phyloP scores from a whole-genome alignment of 768 basidiomycete genomes.

The Suillus tomentosus region DNA sequence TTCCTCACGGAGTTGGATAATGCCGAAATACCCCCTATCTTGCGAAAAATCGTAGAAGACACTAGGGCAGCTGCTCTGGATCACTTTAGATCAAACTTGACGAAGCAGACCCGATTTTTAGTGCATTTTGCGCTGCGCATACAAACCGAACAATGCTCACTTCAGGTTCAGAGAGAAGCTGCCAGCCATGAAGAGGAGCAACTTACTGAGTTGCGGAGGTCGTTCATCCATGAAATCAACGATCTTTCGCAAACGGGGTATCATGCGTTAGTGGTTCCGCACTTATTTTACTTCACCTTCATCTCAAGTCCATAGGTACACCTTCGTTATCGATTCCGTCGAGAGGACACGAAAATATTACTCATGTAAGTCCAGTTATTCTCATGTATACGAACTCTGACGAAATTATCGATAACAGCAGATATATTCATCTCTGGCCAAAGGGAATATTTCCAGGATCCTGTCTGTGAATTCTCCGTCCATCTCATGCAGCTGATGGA shows the following conservation, averaged over 20 bases:
- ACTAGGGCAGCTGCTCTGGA: not conserved
- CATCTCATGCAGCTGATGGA: constrained; percentile 30
- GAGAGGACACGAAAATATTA: not conserved
- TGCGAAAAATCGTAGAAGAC: constrained; percentile 3
- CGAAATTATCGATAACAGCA: not conserved
- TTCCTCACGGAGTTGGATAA: constrained; percentile 18
- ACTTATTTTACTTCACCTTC: not conserved
- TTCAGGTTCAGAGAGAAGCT: constrained; percentile 9
- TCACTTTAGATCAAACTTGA: not conserved
- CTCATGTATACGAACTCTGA: not conserved
- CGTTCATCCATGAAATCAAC: constrained; percentile 25
- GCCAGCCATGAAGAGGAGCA: constrained; percentile 15
- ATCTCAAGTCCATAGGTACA: constrained; percentile 12
- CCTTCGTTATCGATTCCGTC: constrained; percentile 10
- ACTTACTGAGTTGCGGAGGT: constrained; percentile 15
- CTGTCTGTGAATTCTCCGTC: constrained; percentile 24
- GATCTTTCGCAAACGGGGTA: constrained; percentile 7
- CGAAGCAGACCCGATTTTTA: not conserved
- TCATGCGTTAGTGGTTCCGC: constrained; percentile 14
- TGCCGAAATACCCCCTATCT: constrained; percentile 8
- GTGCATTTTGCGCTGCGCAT: constrained; percentile 14
- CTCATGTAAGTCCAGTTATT: not conserved
- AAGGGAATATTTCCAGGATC: constrained; percentile 24
- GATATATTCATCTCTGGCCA: constrained; percentile 17
- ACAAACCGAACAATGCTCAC: constrained; percentile 9